Percentiles rank a stretch among this genome's conserved stretches.
Conservation (phyloP, 495 filamentous ascomycete species). For the Aspergillus egyptiacus region DNA sequence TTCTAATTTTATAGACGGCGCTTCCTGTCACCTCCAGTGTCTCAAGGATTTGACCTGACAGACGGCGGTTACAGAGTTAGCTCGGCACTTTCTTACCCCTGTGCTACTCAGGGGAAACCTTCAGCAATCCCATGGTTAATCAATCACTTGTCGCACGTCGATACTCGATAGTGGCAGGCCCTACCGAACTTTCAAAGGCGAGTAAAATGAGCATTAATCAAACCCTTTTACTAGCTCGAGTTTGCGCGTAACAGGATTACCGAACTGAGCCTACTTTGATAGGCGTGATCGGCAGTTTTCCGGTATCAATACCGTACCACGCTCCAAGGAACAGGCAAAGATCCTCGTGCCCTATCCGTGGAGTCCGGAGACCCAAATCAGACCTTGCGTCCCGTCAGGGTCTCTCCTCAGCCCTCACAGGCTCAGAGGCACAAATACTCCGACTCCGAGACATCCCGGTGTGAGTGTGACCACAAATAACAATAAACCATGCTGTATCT, state of each 20-base stretch:
- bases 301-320: not conserved
- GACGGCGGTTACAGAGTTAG: not conserved
- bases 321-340: not conserved
- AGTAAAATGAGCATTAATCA: not conserved
- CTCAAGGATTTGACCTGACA: conserved; percentile 1
- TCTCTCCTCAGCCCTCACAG: too few relatives aligned
- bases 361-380: too few relatives aligned
- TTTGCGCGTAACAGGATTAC: not conserved
- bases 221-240: not conserved
- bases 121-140: too few relatives aligned
- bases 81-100: not conserved
- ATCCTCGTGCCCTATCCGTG: not conserved
- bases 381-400: too few relatives aligned
- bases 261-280: not conserved
- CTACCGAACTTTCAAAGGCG: not conserved
- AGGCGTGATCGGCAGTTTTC: not conserved
- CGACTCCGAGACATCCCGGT: too few relatives aligned
- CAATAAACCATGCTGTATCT: too few relatives aligned
- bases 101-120: not conserved
- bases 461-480: too few relatives aligned
- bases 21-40: conserved; percentile 1
- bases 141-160: too few relatives aligned
- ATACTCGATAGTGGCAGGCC: not conserved
- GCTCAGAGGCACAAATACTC: too few relatives aligned
- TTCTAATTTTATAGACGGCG: not conserved